A percentile compares a stretch with the other conserved stretches of the same genome.
phyloP scores from a whole-genome alignment of 768 basidiomycete species.

The Coprinopsis marcescibilis region DNA sequence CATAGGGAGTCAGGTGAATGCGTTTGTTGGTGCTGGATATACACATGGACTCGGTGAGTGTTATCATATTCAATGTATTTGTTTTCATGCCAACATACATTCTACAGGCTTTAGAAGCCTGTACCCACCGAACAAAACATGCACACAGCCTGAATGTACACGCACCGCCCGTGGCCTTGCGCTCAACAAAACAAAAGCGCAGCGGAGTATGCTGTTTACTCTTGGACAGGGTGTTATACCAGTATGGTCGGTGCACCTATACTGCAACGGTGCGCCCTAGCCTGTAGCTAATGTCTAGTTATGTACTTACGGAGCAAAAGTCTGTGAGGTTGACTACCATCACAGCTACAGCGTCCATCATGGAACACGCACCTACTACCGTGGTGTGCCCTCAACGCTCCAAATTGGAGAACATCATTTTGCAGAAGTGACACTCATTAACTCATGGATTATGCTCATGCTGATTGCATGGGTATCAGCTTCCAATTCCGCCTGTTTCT shows the following conservation, averaged over 20 bases:
- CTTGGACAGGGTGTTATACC: too few species aligned
- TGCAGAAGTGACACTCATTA: constrained; percentile 11
- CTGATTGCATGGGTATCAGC: constrained; percentile 14
- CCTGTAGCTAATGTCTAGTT: background rate
- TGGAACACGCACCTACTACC: constrained; percentile 1
- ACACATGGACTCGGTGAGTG: too few species aligned
- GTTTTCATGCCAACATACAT: too few species aligned
- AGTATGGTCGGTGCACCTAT: constrained; percentile 2
- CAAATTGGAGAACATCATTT: constrained; percentile 19
- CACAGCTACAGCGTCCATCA: constrained; percentile 1
- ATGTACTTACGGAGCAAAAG: background rate
- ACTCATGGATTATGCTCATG: constrained; percentile 11
- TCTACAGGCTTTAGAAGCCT: too few species aligned
- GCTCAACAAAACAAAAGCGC: too few species aligned
- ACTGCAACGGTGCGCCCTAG: constrained; percentile 2
- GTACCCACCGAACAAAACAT: too few species aligned
- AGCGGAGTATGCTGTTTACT: too few species aligned
- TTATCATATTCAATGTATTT: too few species aligned
- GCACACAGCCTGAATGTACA: too few species aligned
- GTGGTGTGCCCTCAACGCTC: constrained; percentile 9
- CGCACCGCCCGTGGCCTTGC: too few species aligned
- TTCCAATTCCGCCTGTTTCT: constrained; percentile 17
- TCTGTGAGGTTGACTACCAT: constrained; percentile 10
- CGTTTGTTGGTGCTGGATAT: too few species aligned
- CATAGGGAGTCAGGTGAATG: too few species aligned